Conservation (phyloP, 2,329 filamentous ascomycete genomes). For the Penicillium digitatum region DNA sequence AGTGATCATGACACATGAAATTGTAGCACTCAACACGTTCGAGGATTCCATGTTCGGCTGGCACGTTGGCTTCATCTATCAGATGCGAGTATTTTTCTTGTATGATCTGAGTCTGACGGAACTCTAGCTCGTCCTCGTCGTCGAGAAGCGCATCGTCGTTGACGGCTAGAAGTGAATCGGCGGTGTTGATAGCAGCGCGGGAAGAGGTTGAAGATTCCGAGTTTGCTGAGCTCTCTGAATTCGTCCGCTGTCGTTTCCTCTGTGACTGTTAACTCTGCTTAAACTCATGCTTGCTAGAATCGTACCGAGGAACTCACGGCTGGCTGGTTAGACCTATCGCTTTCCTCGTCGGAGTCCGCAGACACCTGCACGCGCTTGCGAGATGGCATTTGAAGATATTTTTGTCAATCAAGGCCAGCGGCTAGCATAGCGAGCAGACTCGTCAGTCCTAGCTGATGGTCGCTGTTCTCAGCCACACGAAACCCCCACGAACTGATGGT, state of each 20-base stretch:
- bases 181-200: slow-evolving; percentile 15
- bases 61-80: slow-evolving; percentile 62
- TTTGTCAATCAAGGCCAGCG: neutral
- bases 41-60: slow-evolving; percentile 80
- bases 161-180: slow-evolving; percentile 14
- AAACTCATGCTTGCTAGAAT: slow-evolving; percentile 1
- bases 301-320: slow-evolving; percentile 30
- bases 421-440: neutral
- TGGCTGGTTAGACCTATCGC: slow-evolving; percentile 28
- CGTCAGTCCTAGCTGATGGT: neutral
- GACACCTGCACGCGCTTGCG: slow-evolving; percentile 39
- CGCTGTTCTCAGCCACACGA: neutral
- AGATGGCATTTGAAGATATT: slow-evolving; percentile 37
- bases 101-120: slow-evolving; percentile 62
- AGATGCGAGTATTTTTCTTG: slow-evolving; percentile 47
- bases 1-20: slow-evolving; percentile 90
- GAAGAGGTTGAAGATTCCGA: slow-evolving; percentile 13
- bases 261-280: slow-evolving; percentile 14
- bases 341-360: slow-evolving; percentile 29
- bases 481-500: neutral
- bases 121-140: slow-evolving; percentile 47
- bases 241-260: slow-evolving; percentile 42
- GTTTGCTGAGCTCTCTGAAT: neutral
- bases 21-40: slow-evolving; percentile 83
- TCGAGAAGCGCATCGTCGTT: slow-evolving; percentile 23